These are phyloP conservation scores for Piromyces sp. DNA, from an alignment of 192 early-diverging fungal species.

Conservation along the genomic window DNA sequence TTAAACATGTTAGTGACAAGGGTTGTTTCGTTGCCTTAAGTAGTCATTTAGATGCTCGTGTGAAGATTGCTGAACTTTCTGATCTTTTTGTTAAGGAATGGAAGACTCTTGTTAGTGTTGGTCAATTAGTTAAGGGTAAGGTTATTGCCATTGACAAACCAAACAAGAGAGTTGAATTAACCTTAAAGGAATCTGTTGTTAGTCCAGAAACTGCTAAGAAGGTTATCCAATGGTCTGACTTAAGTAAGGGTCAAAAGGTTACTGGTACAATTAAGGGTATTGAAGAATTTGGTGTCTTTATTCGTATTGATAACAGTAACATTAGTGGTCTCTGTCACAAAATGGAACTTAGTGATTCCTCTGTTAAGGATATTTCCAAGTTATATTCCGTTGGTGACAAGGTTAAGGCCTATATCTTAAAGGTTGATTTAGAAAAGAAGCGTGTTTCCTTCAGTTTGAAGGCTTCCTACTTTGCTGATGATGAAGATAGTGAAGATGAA, in stretches of 20 bases:
- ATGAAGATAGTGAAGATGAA: background rate
- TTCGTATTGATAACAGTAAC: conserved; percentile 55
- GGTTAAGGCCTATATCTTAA: conserved; percentile 62
- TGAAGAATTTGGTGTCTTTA: conserved; percentile 61
- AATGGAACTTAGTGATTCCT: conserved; percentile 61
- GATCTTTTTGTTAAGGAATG: conserved; percentile 79
- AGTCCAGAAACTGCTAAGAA: conserved; percentile 18
- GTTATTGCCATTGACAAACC: conserved; percentile 40
- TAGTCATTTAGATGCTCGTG: conserved; percentile 43
- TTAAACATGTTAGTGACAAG: conserved; percentile 14
- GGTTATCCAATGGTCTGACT: conserved; percentile 20
- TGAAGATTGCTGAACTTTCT: conserved; percentile 69
- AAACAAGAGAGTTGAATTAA: conserved; percentile 45
- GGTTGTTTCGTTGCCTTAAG: conserved; percentile 56
- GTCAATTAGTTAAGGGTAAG: conserved; percentile 58
- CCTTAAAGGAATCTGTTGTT: conserved; percentile 37
- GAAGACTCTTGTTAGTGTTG: conserved; percentile 46
- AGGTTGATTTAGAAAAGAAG: conserved; percentile 49
- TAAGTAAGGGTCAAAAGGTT: conserved; percentile 54
- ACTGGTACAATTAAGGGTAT: conserved; percentile 59
- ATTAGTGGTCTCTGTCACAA: conserved; percentile 73
- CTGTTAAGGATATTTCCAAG: conserved; percentile 44
- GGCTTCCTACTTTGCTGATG: conserved; percentile 59
- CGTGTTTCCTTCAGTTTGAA: conserved; percentile 62
- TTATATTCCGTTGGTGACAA: conserved; percentile 69